Evolutionary conservation across 768 basidiomycete genomes (phyloP).

Genomic region (Kondoa malvinella): DNA sequence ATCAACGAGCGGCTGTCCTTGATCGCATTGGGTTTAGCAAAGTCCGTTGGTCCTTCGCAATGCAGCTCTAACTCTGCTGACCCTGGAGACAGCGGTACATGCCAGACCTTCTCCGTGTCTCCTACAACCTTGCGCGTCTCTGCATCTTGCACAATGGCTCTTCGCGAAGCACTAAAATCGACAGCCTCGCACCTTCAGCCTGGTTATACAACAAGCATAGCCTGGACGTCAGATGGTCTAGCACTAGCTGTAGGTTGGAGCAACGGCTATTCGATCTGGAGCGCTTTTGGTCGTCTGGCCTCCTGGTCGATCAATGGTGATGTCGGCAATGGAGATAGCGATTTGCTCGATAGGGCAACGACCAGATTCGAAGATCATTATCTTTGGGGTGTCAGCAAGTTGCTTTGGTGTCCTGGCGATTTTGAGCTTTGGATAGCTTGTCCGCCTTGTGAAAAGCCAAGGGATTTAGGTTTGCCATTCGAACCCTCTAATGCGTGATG

Average conservation of each 20-base stretch:
- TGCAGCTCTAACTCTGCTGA: neutral
- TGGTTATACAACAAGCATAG: conserved; percentile 10
- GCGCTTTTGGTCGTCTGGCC: conserved; percentile 70
- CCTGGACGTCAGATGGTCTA: conserved; percentile 76
- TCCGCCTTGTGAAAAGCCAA: conserved; percentile 34
- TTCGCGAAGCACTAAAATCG: conserved; percentile 20
- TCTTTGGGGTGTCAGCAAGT: conserved; percentile 56
- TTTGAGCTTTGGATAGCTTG: conserved; percentile 69
- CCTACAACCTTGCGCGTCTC: conserved; percentile 10
- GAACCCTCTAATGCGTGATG: too few species aligned
- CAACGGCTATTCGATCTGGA: conserved; percentile 76
- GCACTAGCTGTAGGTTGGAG: conserved; percentile 85
- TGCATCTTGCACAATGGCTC: conserved; percentile 24
- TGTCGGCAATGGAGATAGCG: conserved; percentile 43
- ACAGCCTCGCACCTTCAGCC: conserved; percentile 19
- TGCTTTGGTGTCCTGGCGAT: conserved; percentile 89
- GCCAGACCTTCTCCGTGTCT: conserved; percentile 18
- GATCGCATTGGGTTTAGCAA: conserved; percentile 8
- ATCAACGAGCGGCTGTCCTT: conserved; percentile 16
- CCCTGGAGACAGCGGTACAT: conserved; percentile 4
- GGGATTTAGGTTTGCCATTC: conserved; percentile 35
- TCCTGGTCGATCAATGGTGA: conserved; percentile 59
- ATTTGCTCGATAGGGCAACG: conserved; percentile 15
- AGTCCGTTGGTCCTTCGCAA: conserved; percentile 1
- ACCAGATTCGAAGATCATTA: conserved; percentile 57